Evolutionary conservation across 108 stramenopile species (phyloP), one percentile per base, ranked within the genome.

Genomic region (Schizochytrium sp.): DNA sequence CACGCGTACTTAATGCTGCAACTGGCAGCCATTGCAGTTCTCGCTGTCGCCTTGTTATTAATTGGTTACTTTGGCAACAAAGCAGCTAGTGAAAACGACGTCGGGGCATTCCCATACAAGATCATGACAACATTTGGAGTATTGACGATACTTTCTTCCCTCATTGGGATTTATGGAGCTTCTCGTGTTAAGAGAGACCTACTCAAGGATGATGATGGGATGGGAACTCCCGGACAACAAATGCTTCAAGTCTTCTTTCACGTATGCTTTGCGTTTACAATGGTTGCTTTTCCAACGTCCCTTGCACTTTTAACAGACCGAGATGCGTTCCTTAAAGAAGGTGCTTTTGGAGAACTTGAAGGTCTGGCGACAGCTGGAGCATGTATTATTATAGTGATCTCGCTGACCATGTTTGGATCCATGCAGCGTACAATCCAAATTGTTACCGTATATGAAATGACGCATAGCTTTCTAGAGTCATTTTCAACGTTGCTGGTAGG

Each of bases 401-500:
- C 76, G 28, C 7, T 83, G 38, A 10, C 55, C 76, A 55, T 55
- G 47, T n/a, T 83, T 10, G 7, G 28, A 0, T n/a, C 76, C 45
- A 55, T 83, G 76, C 76, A 53, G 0, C 53, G 50, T 2, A 83
- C 76, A n/a, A 83, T 83, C 53, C 76, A 55, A n/a, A 55, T 83
- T 10, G 76, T 83, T 40, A 83, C 76, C 10, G 47, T 28, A 5
- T 83, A 83, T 28, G 76, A 83, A 2, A 83, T 83, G 50, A n/a
- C 76, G 53, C 76, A 83, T 10, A 83, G 76, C 53, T 83, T 83
- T 3, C 47, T 83, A 0, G 76, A 83, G 55, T 55, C 76, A 0
- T 83, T 83, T 28, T 83, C 76, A 7, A 83, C 76, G 50, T n/a
- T 83, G 2, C 76, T 83, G 12, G 76, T 83, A 10, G 76, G 76